Conservation (phyloP, 1,284 basidiomycete species). For the Coriolopsis trogii region DNA sequence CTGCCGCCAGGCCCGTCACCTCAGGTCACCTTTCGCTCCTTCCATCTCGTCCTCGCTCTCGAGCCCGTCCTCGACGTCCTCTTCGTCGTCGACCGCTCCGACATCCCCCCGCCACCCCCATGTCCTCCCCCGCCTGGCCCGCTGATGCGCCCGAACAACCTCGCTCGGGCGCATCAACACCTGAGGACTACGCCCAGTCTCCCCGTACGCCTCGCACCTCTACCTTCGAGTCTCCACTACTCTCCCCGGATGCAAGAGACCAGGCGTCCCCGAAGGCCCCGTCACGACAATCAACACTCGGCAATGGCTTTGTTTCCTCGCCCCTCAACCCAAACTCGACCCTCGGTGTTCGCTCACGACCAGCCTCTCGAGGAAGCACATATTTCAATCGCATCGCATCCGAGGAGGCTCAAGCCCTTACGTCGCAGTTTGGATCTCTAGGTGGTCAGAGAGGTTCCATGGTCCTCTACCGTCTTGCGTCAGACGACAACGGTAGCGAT, state of each 20-base stretch:
- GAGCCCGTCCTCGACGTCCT: conserved; percentile 7
- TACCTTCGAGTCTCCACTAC: conserved; percentile 33
- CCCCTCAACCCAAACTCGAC: conserved; percentile 49
- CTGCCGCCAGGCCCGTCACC: not conserved
- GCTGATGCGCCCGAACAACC: conserved; percentile 22
- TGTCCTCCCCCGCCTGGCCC: conserved; percentile 29
- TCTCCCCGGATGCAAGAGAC: conserved; percentile 27
- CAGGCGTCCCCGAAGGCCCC: conserved; percentile 23
- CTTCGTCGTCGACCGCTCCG: conserved; percentile 4
- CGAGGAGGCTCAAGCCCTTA: conserved; percentile 49
- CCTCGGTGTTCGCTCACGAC: conserved; percentile 31
- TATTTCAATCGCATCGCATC: conserved; percentile 36
- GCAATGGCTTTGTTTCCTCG: conserved; percentile 45
- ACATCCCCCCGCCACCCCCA: conserved; percentile 15
- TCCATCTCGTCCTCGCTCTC: not conserved
- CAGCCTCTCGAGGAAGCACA: conserved; percentile 28
- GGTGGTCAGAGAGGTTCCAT: conserved; percentile 53
- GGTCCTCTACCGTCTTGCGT: conserved; percentile 67
- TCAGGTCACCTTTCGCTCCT: conserved; percentile 14
- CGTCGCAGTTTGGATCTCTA: conserved; percentile 29
- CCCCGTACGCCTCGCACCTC: conserved; percentile 33
- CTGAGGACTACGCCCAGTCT: conserved; percentile 24
- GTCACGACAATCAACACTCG: conserved; percentile 36
- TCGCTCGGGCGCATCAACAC: conserved; percentile 28
- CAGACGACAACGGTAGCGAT: conserved; percentile 38